Base-by-base conservation (phyloP, 306 rosid genomes). In the Cicer arietinum region DNA sequence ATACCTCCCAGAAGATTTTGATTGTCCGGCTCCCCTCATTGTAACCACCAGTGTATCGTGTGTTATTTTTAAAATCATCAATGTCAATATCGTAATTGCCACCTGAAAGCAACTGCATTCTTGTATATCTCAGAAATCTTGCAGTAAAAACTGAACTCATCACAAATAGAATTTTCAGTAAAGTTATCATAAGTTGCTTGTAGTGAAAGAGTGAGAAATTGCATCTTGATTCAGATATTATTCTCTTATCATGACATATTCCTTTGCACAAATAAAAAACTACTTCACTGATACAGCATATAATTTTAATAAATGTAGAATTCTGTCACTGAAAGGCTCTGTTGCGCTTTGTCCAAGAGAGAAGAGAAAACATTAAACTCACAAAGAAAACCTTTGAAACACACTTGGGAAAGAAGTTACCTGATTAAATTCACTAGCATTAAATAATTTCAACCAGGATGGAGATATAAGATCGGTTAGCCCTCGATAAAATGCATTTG, bases 351-450 rank as follows among this genome's bases (percentile, higher is more conserved):
- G 69, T 8, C 51, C 66, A 14, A 76, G 62, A 57, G 44, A 52
- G 57, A 74, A 68, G 12, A 61, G 40, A 40, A 54, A 67, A 53
- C 44, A 69, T 53, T 30, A 52, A 76, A 69, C 18, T 75, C 72
- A 53, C 59, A 59, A 72, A 56, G 41, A 71, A 40, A 66, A 67
- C 58, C 51, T 52, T 75, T 67, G 50, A 70, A 73, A 63, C 45
- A 69, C 41, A 63, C 66, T 65, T 16, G 46, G 73, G 37, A 47
- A 45, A 73, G 72, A 64, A 20, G 66, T 79, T 90, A 94, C 98
- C 98, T 94, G 98, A 87, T 94, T 94, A 84, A 94, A 91, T 73
- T 94, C 98, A 83, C 89, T 81, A 45, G 98, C 96, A 65, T 89
- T 94, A 81, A 94, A 94, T 83, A 94, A 81, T 83, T 90, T 94